Evolutionary conservation across 2,329 filamentous ascomycete species (phyloP).

Genomic region (Hypocreales sp.): DNA sequence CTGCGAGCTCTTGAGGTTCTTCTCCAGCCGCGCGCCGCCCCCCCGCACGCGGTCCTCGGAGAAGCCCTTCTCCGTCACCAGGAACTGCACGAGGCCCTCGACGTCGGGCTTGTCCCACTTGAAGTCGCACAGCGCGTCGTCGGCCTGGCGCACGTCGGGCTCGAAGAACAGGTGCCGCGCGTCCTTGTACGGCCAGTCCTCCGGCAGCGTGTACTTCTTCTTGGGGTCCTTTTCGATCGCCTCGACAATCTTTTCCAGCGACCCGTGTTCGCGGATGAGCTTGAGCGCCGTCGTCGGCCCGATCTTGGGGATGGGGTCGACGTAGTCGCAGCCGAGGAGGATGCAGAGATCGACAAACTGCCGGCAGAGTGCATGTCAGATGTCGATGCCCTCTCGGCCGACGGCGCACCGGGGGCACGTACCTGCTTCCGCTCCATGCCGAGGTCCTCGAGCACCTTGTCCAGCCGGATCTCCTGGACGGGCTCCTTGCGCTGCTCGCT

Average conservation of each 20-base stretch:
- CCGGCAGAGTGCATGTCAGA: no score
- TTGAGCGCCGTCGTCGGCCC: constrained; percentile 86
- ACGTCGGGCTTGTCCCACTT: constrained; percentile 94
- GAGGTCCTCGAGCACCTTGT: constrained; percentile 73
- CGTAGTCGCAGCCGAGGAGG: constrained; percentile 90
- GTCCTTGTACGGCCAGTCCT: constrained; percentile 94
- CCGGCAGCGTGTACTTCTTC: constrained; percentile 70
- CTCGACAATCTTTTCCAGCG: constrained; percentile 75
- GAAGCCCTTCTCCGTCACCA: constrained; percentile 92
- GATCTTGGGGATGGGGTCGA: constrained; percentile 90
- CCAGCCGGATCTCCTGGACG: constrained; percentile 85
- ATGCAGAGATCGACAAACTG: constrained; percentile 98
- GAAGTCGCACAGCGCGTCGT: constrained; percentile 82
- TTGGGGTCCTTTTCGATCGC: constrained; percentile 61
- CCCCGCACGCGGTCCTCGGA: constrained; percentile 82
- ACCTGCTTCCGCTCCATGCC: constrained; percentile 80
- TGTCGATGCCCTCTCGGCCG: no score
- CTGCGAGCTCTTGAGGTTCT: constrained; percentile 82
- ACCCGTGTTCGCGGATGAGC: constrained; percentile 82
- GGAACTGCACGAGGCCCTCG: constrained; percentile 75
- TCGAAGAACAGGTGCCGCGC: constrained; percentile 84
- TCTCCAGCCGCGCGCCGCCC: constrained; percentile 64
- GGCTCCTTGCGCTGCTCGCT: constrained; percentile 96
- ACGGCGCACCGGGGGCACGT: no score
- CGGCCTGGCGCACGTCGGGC: constrained; percentile 72